Evolutionary conservation across 192 early-diverging fungal genomes (phyloP).

Genomic region (Physocladia obscura): DNA sequence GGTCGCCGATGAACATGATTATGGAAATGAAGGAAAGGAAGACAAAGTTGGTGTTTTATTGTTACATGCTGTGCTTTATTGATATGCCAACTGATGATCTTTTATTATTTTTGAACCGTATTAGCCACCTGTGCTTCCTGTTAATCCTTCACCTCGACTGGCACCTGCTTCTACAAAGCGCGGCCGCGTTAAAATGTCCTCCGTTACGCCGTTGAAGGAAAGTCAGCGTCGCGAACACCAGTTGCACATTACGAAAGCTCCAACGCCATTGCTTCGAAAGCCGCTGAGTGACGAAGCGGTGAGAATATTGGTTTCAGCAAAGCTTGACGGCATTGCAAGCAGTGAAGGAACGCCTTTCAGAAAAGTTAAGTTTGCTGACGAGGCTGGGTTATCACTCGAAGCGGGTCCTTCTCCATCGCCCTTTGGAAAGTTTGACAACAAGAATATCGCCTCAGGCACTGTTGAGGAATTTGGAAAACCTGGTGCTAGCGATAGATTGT

Average conservation of each 20-base stretch:
- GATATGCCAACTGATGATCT: too few species aligned
- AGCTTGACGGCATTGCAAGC: not conserved
- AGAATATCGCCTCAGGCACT: not conserved
- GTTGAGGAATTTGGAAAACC: not conserved
- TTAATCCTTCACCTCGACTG: not conserved
- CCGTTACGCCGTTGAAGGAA: constrained; percentile 16
- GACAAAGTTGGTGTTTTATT: constrained; percentile 1
- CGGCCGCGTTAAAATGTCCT: not conserved
- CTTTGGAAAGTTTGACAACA: not conserved
- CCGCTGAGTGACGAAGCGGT: constrained; percentile 10
- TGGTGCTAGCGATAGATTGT: too few species aligned
- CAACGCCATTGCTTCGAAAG: constrained; percentile 13
- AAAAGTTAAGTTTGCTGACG: constrained; percentile 26
- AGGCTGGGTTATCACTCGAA: constrained; percentile 10
- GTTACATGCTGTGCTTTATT: too few species aligned
- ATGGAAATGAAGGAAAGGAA: not conserved
- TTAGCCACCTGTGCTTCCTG: not conserved
- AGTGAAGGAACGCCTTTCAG: not conserved
- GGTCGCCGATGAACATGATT: not conserved
- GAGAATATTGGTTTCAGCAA: not conserved
- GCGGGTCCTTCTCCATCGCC: constrained; percentile 13
- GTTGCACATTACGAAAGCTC: not conserved
- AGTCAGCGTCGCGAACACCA: not conserved
- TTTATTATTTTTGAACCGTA: not conserved
- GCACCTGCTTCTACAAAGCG: constrained; percentile 4